Conservation (phyloP, 441 rosid genomes). For the Populus hybrid region DNA sequence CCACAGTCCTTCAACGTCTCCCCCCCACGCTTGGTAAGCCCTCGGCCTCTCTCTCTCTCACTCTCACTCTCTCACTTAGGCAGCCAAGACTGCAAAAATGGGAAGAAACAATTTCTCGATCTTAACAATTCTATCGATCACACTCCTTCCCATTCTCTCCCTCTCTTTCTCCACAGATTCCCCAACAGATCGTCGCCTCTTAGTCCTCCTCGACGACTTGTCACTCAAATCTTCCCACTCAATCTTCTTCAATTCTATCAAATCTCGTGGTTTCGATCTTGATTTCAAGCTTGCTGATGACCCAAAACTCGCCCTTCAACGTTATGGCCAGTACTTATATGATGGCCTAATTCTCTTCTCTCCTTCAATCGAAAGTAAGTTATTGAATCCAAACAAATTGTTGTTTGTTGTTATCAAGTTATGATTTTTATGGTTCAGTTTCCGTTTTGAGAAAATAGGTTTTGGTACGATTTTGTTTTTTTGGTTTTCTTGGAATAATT, state of each 20-base stretch:
- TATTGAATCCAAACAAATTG: slow-evolving; percentile 22
- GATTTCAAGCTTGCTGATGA: slow-evolving; percentile 82
- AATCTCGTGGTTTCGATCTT: slow-evolving; percentile 63
- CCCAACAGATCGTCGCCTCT: too few species aligned
- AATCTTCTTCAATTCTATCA: slow-evolving; percentile 69
- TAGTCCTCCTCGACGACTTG: slow-evolving; percentile 75
- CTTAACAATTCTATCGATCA: too few species aligned
- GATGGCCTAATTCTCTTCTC: slow-evolving; percentile 68
- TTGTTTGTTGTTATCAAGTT: not conserved
- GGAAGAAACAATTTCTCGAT: too few species aligned
- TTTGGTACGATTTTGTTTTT: not conserved
- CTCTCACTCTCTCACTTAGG: not conserved
- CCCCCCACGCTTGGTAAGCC: not conserved
- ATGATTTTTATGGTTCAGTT: not conserved
- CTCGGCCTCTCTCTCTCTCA: not conserved
- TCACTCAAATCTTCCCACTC: slow-evolving; percentile 78
- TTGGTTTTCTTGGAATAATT: not conserved
- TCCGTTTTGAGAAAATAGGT: not conserved
- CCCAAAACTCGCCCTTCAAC: slow-evolving; percentile 64
- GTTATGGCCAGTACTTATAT: slow-evolving; percentile 79
- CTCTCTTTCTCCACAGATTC: too few species aligned
- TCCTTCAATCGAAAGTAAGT: slow-evolving; percentile 72
- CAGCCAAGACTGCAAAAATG: slow-evolving; percentile 2
- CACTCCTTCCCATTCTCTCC: too few species aligned
- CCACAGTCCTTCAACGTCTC: not conserved